Base-by-base conservation (phyloP, 75 land plant species). In the Selaginella tamariscina region DNA sequence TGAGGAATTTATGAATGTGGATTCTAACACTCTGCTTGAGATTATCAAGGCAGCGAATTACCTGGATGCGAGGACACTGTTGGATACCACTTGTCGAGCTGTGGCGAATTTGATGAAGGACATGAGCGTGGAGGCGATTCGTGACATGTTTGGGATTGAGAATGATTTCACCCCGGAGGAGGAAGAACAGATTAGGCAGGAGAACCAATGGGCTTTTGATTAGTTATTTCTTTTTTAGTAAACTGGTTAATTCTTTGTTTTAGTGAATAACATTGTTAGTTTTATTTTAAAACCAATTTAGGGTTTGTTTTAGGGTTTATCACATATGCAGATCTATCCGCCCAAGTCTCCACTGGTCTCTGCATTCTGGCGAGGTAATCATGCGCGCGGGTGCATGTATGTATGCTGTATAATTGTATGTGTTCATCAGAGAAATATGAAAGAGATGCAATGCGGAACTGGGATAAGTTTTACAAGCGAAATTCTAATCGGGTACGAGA, bases 401-500 rank as follows among this genome's bases (percentile, higher is more conserved):
- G 31, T 20, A 30, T 23, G 0, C 1, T 29, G 18, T 22, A 62
- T 31, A 20, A 31, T 1, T 62, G 9, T 55, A 54, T 26, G 69
- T 55, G 56, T 54, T 67, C 54, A 31, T 56, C 85, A 92, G 98
- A 89, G 22, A 93, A 87, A 74, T 93, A 93, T 62, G 98, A 93
- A 66, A 86, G 72, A 66, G 98, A 93, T 64, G 98, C 98, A 21
- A 83, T 74, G 70, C 89, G 83, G 78, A 82, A 93, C 75, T 93
- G 98, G 98, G 96, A 93, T 60, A 66, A 84, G 62, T 93, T 93
- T 74, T 93, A 93, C 74, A 88, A 82, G 68, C 79, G 83, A 1
- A 94, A 93, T 75, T 80, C 83, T 56, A 84, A 89, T 64, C 85
- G 77, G 55, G 97, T 92, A 71, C 9, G 11, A 30, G 57, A 54